These are phyloP conservation scores for Phytopythium chamaehyphon DNA, from an alignment of 352 stramenopile species.

Conservation along the genomic window DNA sequence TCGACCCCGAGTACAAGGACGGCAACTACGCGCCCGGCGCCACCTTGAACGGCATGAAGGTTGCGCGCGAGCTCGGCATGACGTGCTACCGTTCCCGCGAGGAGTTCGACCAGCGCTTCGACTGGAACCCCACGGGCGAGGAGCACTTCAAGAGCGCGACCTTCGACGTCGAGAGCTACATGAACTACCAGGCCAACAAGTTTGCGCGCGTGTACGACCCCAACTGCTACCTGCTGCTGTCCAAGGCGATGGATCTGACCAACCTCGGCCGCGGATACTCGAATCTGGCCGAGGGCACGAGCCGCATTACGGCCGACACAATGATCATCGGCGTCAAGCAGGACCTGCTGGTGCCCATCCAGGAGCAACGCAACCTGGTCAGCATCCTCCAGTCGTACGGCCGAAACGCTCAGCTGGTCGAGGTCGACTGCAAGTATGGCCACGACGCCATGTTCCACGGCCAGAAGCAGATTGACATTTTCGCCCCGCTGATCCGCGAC, in stretches of 20 bases:
- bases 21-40: slow-evolving; percentile 64
- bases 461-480: slow-evolving; percentile 77
- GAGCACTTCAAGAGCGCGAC: slow-evolving; percentile 72
- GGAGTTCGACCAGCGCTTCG: slow-evolving; percentile 83
- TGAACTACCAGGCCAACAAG: slow-evolving; percentile 87
- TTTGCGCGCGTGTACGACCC: slow-evolving; percentile 83
- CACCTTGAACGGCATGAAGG: slow-evolving; percentile 73
- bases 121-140: slow-evolving; percentile 76
- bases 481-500: slow-evolving; percentile 61
- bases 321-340: slow-evolving; percentile 82
- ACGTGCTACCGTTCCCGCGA: slow-evolving; percentile 88
- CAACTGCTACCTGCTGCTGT: slow-evolving; percentile 88
- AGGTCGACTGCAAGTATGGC: slow-evolving; percentile 83
- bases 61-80: slow-evolving; percentile 84
- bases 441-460: slow-evolving; percentile 87
- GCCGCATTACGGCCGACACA: slow-evolving; percentile 58
- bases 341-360: slow-evolving; percentile 79
- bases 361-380: slow-evolving; percentile 76
- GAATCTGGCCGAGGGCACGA: slow-evolving; percentile 71
- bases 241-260: slow-evolving; percentile 85
- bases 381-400: slow-evolving; percentile 81
- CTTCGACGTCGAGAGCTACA: slow-evolving; percentile 89
- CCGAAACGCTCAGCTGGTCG: slow-evolving; percentile 52
- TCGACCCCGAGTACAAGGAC: slow-evolving; percentile 74
- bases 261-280: slow-evolving; percentile 66